Base-by-base conservation (phyloP, 129 eudicot genomes). In the Pseudognaphalium luteoalbum region DNA sequence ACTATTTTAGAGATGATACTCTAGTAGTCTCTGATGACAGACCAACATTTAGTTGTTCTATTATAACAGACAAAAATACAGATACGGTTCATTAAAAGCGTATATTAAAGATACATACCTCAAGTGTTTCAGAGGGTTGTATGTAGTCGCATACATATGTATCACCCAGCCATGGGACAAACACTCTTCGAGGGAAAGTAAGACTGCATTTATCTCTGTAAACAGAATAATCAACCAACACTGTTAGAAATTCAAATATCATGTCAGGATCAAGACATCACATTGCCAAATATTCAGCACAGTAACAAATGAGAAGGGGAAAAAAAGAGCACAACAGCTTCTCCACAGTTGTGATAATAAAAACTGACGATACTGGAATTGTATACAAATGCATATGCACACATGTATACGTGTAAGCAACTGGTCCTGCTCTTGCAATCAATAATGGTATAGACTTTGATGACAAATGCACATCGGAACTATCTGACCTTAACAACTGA, bases 81-180 rank as follows among this genome's bases (percentile, higher is more conserved):
- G 66, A 29, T 33, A 39, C 70, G 25, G 33, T 39, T 33, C 37
- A 50, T n/a, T 7, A 58, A 67, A 4, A 35, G 66, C 47, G 50
- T 32, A 56, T 14, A 32, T 64, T 50, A 62, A 58, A 70, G 16
- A 64, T 32, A 76, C 90, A 47, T 22, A 93, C 98, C 97, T 94
- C 98, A 70, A 94, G 80, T 74, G 96, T 87, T 81, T 94, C 98
- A 37, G 87, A 74, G 52, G 98, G 90, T 76, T 83, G 93, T 76
- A 94, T 73, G 81, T 94, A 94, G 87, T 94, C 97, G 57, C 96
- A 94, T 56, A 94, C 86, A 59, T 87, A 88, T 52, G 87, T 82
- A 72, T 87, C 96, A 21, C 83, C 91, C 85, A 94, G 78, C 97
- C 98, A 91, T 9, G 98, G 98, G 61, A 94, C 84, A 75, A 94